Evolutionary conservation across 352 stramenopile species (phyloP).

Genomic region (Phytophthora pisi): DNA sequence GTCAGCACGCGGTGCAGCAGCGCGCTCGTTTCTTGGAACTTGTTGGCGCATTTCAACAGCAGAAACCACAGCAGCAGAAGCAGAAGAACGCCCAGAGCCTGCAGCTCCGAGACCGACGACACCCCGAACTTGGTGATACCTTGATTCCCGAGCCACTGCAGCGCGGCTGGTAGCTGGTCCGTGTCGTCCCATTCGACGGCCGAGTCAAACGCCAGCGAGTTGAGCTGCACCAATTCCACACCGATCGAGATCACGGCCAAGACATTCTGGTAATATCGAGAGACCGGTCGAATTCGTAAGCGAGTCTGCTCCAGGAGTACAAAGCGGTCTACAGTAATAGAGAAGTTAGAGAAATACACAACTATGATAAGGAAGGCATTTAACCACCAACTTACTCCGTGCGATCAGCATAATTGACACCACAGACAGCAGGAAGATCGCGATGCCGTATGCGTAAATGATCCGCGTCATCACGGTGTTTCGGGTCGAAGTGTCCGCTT

Average conservation of each 20-base stretch:
- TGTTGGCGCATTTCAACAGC: constrained; percentile 72
- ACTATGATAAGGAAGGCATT: neutral
- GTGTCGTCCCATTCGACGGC: constrained; percentile 57
- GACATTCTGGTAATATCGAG: constrained; percentile 59
- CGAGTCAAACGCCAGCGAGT: constrained; percentile 61
- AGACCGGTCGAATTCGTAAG: constrained; percentile 49
- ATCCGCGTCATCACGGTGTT: constrained; percentile 48
- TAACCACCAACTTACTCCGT: constrained; percentile 29
- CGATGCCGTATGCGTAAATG: constrained; percentile 44
- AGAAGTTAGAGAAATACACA: neutral
- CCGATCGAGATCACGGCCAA: constrained; percentile 45
- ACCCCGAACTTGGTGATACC: constrained; percentile 28
- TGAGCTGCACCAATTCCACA: constrained; percentile 66
- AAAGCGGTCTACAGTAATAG: constrained; percentile 45
- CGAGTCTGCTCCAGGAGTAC: constrained; percentile 58
- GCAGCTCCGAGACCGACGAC: constrained; percentile 13
- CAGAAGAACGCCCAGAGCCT: constrained; percentile 37
- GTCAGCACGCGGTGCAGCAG: constrained; percentile 58
- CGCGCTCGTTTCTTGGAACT: constrained; percentile 64
- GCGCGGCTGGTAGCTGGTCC: constrained; percentile 48
- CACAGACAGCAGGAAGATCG: constrained; percentile 40
- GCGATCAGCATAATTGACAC: constrained; percentile 49
- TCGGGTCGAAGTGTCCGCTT: constrained; percentile 6
- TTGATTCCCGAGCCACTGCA: constrained; percentile 46
- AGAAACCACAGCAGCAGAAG: constrained; percentile 50